Conservation (phyloP, 2,329 filamentous ascomycete species). For the Scedosporium aurantiacum region DNA sequence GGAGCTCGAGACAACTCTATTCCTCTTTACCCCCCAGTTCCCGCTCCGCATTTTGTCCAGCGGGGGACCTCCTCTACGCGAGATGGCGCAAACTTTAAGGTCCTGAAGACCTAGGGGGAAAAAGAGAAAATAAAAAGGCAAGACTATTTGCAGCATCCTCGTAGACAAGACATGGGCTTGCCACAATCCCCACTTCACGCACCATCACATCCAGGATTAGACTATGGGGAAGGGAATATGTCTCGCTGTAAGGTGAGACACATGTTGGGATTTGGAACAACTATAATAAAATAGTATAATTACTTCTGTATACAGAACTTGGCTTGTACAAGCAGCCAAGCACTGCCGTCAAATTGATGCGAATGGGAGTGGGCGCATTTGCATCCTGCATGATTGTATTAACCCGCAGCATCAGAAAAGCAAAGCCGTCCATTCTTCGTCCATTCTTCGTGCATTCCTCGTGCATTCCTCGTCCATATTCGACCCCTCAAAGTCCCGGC, state of each 20-base stretch:
- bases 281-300: not conserved
- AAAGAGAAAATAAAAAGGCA: not conserved
- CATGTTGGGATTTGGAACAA: not conserved
- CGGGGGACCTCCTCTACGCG: too few species aligned
- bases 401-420: too few species aligned
- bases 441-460: too few species aligned
- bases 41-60: too few species aligned
- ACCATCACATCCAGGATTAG: not conserved
- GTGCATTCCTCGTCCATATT: too few species aligned
- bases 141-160: not conserved
- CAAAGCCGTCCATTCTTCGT: not conserved
- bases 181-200: not conserved
- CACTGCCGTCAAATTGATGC: not conserved
- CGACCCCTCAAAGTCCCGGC: not conserved
- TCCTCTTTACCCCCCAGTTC: too few species aligned
- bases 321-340: not conserved
- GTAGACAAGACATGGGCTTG: not conserved
- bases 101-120: not conserved
- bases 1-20: too few species aligned
- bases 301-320: not conserved
- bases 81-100: too few species aligned
- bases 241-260: not conserved
- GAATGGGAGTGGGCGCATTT: not conserved
- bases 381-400: too few species aligned
- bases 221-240: not conserved